Percentiles rank a stretch among this genome's conserved stretches.
Conservation (phyloP, 805 yeast genomes). For the Teunomyces cretensis region DNA sequence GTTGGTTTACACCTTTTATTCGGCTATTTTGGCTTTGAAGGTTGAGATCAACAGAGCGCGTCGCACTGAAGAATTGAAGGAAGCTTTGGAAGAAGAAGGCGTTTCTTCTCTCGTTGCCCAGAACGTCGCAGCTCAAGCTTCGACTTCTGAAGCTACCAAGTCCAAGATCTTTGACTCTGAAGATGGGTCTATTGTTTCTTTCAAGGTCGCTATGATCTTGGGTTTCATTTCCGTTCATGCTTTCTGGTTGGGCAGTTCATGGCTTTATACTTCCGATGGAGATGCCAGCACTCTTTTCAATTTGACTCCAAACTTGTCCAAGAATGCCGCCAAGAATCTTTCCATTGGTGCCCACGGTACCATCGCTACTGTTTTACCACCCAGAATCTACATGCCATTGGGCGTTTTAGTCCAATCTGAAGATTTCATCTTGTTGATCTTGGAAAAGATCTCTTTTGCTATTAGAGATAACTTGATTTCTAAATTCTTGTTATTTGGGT, state of each 20-base stretch:
- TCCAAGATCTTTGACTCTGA: conserved; percentile 21
- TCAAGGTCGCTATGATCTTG: conserved; percentile 60
- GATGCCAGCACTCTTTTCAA: conserved; percentile 10
- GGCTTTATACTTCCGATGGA: conserved; percentile 47
- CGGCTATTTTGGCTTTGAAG: conserved; percentile 82
- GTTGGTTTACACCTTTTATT: conserved; percentile 74
- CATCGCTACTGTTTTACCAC: conserved; percentile 57
- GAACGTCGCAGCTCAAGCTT: conserved; percentile 55
- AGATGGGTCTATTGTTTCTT: conserved; percentile 43
- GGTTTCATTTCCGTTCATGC: conserved; percentile 63
- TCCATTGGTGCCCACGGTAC: conserved; percentile 49
- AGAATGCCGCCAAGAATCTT: conserved; percentile 43
- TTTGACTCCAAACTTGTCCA: conserved; percentile 31
- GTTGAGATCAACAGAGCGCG: conserved; percentile 86
- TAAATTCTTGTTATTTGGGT: conserved; percentile 69
- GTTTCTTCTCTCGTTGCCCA: conserved; percentile 68
- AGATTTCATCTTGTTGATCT: conserved; percentile 51
- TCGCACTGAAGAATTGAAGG: conserved; percentile 72
- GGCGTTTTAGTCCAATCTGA: conserved; percentile 59
- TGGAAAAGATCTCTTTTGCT: conserved; percentile 60
- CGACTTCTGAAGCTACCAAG: conserved; percentile 30
- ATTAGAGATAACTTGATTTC: conserved; percentile 80
- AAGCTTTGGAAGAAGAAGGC: conserved; percentile 91
- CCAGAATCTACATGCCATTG: conserved; percentile 57
- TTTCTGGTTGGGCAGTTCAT: conserved; percentile 67